phyloP scores from a whole-genome alignment of 2,329 filamentous ascomycete genomes.

The Blastomyces parvus region DNA sequence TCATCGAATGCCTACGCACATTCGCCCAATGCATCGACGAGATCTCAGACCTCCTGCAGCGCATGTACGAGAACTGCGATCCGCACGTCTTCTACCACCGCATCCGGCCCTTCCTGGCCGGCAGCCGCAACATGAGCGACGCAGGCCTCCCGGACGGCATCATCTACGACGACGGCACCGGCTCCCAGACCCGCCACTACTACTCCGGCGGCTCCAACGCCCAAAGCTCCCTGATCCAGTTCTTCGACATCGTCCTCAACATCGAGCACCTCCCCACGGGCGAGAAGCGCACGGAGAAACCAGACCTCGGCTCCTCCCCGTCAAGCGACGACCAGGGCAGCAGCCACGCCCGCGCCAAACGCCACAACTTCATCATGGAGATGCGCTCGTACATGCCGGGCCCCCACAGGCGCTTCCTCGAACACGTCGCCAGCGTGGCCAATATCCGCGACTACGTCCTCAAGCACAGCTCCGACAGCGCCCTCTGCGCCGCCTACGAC shows the following conservation, averaged over 20 bases:
- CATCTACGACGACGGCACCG: slow-evolving; percentile 72
- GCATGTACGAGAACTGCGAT: slow-evolving; percentile 94
- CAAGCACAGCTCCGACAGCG: slow-evolving; percentile 48
- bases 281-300: slow-evolving; percentile 38
- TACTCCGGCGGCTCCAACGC: slow-evolving; percentile 94
- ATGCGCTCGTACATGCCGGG: slow-evolving; percentile 98
- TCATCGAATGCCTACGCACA: slow-evolving; percentile 64
- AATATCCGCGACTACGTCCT: slow-evolving; percentile 84
- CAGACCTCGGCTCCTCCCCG: slow-evolving; percentile 3
- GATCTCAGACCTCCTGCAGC: slow-evolving; percentile 63
- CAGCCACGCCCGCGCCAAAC: slow-evolving; percentile 42
- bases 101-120: slow-evolving; percentile 90
- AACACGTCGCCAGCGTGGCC: slow-evolving; percentile 66
- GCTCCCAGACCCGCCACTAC: slow-evolving; percentile 61
- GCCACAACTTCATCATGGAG: slow-evolving; percentile 87
- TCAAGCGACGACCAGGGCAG: slow-evolving; percentile 27
- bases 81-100: slow-evolving; percentile 91
- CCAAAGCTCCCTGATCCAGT: slow-evolving; percentile 92
- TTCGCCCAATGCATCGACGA: slow-evolving; percentile 87
- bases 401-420: slow-evolving; percentile 77
- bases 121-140: slow-evolving; percentile 95
- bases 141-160: slow-evolving; percentile 83
- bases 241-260: slow-evolving; percentile 87
- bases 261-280: slow-evolving; percentile 87
- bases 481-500: slow-evolving; percentile 74